phyloP scores from a whole-genome alignment of 345 rosid genomes.

The Microthlaspi erraticum region DNA sequence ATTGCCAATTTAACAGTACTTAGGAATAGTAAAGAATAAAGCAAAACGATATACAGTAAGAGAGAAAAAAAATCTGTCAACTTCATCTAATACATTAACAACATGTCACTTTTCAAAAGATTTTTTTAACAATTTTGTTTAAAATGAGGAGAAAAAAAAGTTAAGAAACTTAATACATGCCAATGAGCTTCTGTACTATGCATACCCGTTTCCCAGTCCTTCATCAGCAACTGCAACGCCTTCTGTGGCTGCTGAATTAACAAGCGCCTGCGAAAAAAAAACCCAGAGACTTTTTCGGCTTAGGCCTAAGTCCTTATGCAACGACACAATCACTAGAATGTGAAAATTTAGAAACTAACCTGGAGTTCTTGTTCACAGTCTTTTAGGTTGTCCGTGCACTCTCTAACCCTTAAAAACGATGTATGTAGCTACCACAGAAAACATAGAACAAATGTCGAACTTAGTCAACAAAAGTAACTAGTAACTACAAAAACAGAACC shows the following conservation, averaged over 20 bases:
- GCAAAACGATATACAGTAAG: neutral
- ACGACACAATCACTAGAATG: constrained; percentile 16
- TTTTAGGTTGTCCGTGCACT: constrained; percentile 62
- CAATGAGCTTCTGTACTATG: constrained; percentile 18
- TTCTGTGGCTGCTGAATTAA: constrained; percentile 38
- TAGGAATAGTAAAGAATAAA: neutral
- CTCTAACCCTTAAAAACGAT: constrained; percentile 70
- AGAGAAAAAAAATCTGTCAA: neutral
- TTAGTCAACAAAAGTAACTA: constrained; percentile 30
- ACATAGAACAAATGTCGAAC: constrained; percentile 21
- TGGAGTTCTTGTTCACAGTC: constrained; percentile 75
- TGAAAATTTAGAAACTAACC: constrained; percentile 50
- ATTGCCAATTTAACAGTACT: neutral
- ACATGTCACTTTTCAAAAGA: neutral
- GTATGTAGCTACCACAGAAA: constrained; percentile 66
- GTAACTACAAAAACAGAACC: too few relatives aligned
- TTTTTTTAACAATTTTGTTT: too few relatives aligned
- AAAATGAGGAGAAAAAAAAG: neutral
- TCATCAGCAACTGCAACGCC: constrained; percentile 33
- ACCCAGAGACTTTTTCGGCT: constrained; percentile 7
- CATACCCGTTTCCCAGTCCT: constrained; percentile 30
- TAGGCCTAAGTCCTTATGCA: neutral
- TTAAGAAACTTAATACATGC: constrained; percentile 24
- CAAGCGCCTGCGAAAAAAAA: constrained; percentile 30
- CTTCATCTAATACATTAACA: constrained; percentile 1